Base-by-base conservation (phyloP, 148 eudicot species). In the Talinum fruticosum region DNA sequence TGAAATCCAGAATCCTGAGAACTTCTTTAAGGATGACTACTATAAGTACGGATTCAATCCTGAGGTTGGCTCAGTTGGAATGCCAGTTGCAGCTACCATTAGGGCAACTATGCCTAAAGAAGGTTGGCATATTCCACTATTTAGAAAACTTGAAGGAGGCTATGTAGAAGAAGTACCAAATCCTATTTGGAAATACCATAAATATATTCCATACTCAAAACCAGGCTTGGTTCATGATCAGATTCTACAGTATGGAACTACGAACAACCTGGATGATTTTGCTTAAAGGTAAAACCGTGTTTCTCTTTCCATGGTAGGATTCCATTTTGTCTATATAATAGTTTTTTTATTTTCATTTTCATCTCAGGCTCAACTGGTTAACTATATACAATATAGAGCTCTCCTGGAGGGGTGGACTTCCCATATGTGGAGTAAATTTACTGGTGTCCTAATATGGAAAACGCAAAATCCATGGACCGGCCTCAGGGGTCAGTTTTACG, bases 391-490 rank as follows among this genome's bases (percentile, higher is more conserved):
- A 79, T 96, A 96, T 82, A 90, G 89, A 88, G 98, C 99, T 80
- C 85, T 96, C 5, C 84, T 96, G 69, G 99, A 96, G 80, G 99
- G 99, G 44, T 96, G 93, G 91, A 88, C 91, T 72, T 96, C 99
- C 44, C 95, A 87, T 34, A 96, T 96, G 99, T 96, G 99, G 99
- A 96, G 84, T 82, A 96, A 93, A 79, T 91, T 89, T 77, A 93
- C 99, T 26, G 99, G 99, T 26, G 92, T 96, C 73, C 76, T 96
- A 75, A 96, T 96, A 59, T 96, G 99, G 99, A 96, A 96, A 83
- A 93, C 86, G 35, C 98, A 93, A 85, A 96, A 96, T 76, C 99
- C 99, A 47, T 96, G 99, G 99, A 88, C 99, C 2, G 98, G 99
- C 82, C 88, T 96, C 21, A 86, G 99, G 85, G 99, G 99, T 83